Conservation (phyloP, 2,329 filamentous ascomycete genomes). For the Aureobasidium melanogenum region DNA sequence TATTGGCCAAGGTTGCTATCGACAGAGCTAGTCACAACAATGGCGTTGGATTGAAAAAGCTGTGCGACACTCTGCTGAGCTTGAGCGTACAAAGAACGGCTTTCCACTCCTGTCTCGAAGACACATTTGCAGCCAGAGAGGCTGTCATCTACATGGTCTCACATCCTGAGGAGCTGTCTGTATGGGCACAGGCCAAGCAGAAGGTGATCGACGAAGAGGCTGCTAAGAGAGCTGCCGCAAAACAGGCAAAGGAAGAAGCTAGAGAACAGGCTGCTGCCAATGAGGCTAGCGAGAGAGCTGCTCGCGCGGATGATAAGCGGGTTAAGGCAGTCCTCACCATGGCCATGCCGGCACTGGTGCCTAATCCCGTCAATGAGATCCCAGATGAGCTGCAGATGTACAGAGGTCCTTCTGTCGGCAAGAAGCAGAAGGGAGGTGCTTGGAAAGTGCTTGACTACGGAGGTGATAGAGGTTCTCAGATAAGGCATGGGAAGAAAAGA, state of each 20-base stretch:
- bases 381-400: background rate
- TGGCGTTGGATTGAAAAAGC: background rate
- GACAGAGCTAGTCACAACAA: background rate
- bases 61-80: background rate
- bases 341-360: background rate
- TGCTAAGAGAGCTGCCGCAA: background rate
- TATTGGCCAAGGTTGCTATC: background rate
- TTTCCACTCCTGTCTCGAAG: background rate
- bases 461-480: background rate
- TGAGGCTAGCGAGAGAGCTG: background rate
- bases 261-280: background rate
- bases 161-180: background rate
- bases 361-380: background rate
- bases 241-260: background rate
- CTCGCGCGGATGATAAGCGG: background rate
- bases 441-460: background rate
- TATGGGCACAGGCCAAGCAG: background rate
- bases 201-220: background rate
- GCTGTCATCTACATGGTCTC: background rate
- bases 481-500: background rate
- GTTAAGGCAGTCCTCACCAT: background rate
- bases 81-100: background rate
- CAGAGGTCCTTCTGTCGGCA: background rate
- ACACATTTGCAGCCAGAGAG: background rate
- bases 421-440: background rate